These are phyloP conservation scores for Lindgomyces ingoldianus DNA, from an alignment of 495 filamentous ascomycete genomes.

Conservation along the genomic window DNA sequence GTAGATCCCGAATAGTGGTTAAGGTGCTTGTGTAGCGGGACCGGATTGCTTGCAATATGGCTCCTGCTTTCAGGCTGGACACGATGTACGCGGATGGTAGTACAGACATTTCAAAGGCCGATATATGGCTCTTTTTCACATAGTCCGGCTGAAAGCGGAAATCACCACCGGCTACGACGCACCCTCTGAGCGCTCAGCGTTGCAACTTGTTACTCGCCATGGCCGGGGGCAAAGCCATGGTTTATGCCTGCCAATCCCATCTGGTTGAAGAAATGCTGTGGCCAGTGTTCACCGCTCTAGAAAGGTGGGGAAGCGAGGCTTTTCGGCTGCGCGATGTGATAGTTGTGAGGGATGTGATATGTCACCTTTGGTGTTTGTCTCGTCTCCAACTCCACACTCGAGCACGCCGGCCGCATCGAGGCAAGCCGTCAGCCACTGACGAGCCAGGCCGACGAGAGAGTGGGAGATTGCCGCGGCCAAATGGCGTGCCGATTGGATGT, in stretches of 20 bases:
- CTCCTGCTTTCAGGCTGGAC: constrained; percentile 31
- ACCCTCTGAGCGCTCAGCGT: neutral
- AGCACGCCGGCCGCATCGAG: neutral
- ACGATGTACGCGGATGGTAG: no score
- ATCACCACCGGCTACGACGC: constrained; percentile 6
- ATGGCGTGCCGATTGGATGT: neutral
- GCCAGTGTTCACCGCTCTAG: neutral
- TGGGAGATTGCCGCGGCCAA: no score
- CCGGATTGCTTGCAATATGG: constrained; percentile 8
- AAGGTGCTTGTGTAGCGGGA: neutral
- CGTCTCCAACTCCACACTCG: no score
- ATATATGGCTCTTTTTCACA: constrained; percentile 10
- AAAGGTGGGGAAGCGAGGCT: neutral
- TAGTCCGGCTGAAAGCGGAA: constrained; percentile 34
- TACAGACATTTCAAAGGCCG: constrained; percentile 13
- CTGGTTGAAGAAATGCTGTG: neutral
- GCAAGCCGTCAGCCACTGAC: neutral
- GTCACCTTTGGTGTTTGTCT: neutral
- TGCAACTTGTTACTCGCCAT: constrained; percentile 1
- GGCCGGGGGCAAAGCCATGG: neutral
- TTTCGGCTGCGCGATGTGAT: neutral
- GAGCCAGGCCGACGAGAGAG: neutral
- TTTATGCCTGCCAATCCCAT: constrained; percentile 5
- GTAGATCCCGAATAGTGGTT: constrained; percentile 6
- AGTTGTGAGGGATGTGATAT: no score